Evolutionary conservation across 2,329 filamentous ascomycete species (phyloP), one percentile per base, ranked within the genome.

Genomic region (Colletotrichum costaricense): DNA sequence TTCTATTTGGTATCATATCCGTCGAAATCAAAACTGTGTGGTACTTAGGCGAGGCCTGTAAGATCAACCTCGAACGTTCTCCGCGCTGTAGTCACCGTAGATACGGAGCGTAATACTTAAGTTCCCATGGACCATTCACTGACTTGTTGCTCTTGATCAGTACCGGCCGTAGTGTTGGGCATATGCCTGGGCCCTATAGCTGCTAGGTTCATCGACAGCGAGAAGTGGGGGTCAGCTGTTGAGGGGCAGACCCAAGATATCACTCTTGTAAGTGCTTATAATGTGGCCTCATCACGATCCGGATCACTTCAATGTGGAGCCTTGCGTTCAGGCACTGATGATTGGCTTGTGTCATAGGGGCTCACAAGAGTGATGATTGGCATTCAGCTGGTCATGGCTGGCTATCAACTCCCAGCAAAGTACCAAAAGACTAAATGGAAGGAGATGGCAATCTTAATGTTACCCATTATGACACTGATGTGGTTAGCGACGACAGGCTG

Each of bases 391-490:
- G 84, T 91, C 46, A 92, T 92, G 72, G 89, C 89, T 2, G 90
- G 90, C 30, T 92, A 89, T 75, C 89, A 92, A 76, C 81, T 92
- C 1, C 90, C 90, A 0, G 87, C 88, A 56, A 87, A 86, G 77
- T 92, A 92, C 78, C 81, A 86, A 54, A 79, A 79, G 69, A 77
- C 80, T 2, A 86, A 85, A 2, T 88, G 86, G 81, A 87, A 86
- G 69, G 88, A 90, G 69, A 85, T 92, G 80, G 79, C 84, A 5
- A 83, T 91, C 9, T 88, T 86, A 56, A 81, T 92, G 6, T 76
- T 92, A 7, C 90, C 90, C 2, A 82, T 91, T 74, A 92, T 91
- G 90, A 88, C 88, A 1, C 80, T 90, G 64, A 90, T 90, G 86
- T 92, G 90, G 90, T 78, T 92, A 7, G 85, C 82, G 75, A 91